Conservation (phyloP, 129 eudicot species). For the Calendula officinalis region DNA sequence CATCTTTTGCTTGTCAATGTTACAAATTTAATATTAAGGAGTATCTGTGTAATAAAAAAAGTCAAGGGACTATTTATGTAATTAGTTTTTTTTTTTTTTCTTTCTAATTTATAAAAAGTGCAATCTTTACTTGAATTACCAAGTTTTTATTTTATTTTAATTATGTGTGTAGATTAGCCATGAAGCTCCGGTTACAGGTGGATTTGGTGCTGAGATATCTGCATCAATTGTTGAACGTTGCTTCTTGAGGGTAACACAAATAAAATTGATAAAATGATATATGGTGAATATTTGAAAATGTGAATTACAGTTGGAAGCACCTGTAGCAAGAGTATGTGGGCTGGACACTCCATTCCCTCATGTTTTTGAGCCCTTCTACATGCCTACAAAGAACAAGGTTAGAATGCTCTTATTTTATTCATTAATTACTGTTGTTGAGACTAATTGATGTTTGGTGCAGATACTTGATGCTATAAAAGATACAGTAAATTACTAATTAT, state of each 20-base stretch:
- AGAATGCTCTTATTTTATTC: background rate
- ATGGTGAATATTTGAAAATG: background rate
- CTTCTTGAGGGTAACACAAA: constrained; percentile 65
- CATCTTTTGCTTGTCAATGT: too few relatives aligned
- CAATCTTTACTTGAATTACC: background rate
- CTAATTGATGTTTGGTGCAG: constrained; percentile 42
- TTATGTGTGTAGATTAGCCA: constrained; percentile 69
- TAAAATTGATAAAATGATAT: background rate
- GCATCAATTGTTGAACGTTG: constrained; percentile 95
- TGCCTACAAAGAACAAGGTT: constrained; percentile 96
- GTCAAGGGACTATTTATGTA: too few relatives aligned
- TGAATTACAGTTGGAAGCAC: constrained; percentile 78
- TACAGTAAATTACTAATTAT: constrained; percentile 63
- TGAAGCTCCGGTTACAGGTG: constrained; percentile 98
- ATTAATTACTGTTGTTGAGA: background rate
- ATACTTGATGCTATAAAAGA: constrained; percentile 88
- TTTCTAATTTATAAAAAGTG: background rate
- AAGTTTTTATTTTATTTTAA: constrained; percentile 18
- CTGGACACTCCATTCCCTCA: constrained; percentile 96
- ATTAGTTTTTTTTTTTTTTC: too few relatives aligned
- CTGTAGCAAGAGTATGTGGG: constrained; percentile 98
- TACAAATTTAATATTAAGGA: too few relatives aligned
- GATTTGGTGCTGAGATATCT: constrained; percentile 96
- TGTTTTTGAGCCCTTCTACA: constrained; percentile 89
- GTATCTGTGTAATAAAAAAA: too few relatives aligned